A percentile compares a stretch with the other conserved stretches of the same genome.
Conservation (phyloP, 225 moss, liverwort and hornwort species). For the Marchantia paleacea region DNA sequence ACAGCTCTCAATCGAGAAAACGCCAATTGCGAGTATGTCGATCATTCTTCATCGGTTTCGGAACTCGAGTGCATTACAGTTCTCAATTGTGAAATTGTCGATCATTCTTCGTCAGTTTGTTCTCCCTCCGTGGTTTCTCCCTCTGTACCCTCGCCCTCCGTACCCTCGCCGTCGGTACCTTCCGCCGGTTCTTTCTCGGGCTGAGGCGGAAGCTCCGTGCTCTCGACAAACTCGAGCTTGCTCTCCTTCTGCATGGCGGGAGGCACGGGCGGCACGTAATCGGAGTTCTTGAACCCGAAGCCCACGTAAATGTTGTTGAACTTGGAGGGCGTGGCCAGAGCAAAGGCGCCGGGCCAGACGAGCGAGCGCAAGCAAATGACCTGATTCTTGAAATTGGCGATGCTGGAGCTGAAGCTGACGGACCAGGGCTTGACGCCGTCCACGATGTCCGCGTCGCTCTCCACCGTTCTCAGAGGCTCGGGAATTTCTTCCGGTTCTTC, state of each 20-base stretch:
- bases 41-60: too few relatives aligned
- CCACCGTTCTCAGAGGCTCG: slow-evolving; percentile 44
- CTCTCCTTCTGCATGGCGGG: slow-evolving; percentile 70
- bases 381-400: slow-evolving; percentile 72
- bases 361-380: slow-evolving; percentile 73
- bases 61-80: too few relatives aligned
- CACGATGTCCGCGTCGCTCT: slow-evolving; percentile 59
- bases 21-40: too few relatives aligned
- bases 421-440: slow-evolving; percentile 83
- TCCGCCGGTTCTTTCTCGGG: slow-evolving; percentile 42
- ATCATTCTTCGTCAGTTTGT: slow-evolving; percentile 6
- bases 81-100: too few relatives aligned
- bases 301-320: slow-evolving; percentile 84
- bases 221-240: slow-evolving; percentile 53
- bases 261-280: slow-evolving; percentile 64
- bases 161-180: slow-evolving; percentile 48
- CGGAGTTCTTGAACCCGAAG: slow-evolving; percentile 69
- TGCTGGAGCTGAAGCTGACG: slow-evolving; percentile 62
- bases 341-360: slow-evolving; percentile 75
- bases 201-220: slow-evolving; percentile 68
- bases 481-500: slow-evolving; percentile 49
- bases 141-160: slow-evolving; percentile 38
- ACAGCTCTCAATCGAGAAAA: too few relatives aligned
- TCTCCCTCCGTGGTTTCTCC: slow-evolving; percentile 33
- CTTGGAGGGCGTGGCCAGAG: slow-evolving; percentile 59